phyloP scores from a whole-genome alignment of 1,284 basidiomycete species.

The Singerocomus inundabilis region DNA sequence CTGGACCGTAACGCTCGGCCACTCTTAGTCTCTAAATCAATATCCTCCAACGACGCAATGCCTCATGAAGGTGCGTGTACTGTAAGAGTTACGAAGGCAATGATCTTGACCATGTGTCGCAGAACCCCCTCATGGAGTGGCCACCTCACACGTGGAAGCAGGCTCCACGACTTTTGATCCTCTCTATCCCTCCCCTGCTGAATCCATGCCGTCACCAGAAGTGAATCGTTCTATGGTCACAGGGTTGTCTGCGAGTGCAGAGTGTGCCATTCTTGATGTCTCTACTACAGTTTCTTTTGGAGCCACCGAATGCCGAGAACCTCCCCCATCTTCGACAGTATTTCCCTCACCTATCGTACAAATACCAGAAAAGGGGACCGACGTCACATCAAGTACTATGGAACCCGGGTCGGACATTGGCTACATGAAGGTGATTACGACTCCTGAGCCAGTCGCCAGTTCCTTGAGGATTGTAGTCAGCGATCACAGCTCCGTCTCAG shows the following conservation, averaged over 20 bases:
- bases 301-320: conserved; percentile 6
- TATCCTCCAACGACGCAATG: conserved; percentile 7
- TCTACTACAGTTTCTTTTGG: conserved; percentile 4
- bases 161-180: conserved; percentile 3
- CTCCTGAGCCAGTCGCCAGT: conserved; percentile 9
- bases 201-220: conserved; percentile 3
- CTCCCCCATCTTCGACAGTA: conserved; percentile 11
- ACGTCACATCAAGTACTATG: conserved; percentile 13
- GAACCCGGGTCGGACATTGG: conserved; percentile 10
- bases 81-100: neutral
- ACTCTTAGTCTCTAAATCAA: conserved; percentile 4
- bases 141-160: conserved; percentile 14
- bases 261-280: conserved; percentile 9
- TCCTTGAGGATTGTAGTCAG: conserved; percentile 32
- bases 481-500: conserved; percentile 27
- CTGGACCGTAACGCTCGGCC: conserved; percentile 8
- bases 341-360: conserved; percentile 13
- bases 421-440: conserved; percentile 9
- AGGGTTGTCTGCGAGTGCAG: conserved; percentile 8
- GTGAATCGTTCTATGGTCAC: conserved; percentile 1
- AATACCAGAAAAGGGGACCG: conserved; percentile 16
- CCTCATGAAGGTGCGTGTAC: conserved; percentile 19
- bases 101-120: conserved; percentile 13
- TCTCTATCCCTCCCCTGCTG: conserved; percentile 5
- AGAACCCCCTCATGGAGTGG: conserved; percentile 16